These are phyloP conservation scores for Chaetomidium leptoderma DNA, from an alignment of 495 filamentous ascomycete genomes.

Conservation along the genomic window DNA sequence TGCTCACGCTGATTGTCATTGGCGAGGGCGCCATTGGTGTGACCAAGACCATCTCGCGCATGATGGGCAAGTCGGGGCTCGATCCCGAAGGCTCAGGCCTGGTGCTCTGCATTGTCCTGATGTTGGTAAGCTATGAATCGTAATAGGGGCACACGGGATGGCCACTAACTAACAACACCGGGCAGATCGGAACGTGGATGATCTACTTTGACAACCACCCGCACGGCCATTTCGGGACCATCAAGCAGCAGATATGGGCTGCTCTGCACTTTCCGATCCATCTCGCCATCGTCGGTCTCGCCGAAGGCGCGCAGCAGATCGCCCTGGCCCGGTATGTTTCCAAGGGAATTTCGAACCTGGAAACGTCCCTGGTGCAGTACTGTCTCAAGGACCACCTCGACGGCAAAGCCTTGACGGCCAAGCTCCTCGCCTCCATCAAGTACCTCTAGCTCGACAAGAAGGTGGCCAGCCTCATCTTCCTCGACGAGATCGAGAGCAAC, in stretches of 20 bases:
- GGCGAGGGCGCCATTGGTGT: slow-evolving; percentile 56
- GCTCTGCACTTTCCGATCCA: slow-evolving; percentile 65
- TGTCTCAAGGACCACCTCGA: slow-evolving; percentile 31
- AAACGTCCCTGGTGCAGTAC: slow-evolving; percentile 12
- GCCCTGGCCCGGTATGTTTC: slow-evolving; percentile 30
- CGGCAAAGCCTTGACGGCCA: slow-evolving; percentile 19
- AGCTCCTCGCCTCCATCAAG: slow-evolving; percentile 9
- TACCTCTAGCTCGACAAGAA: slow-evolving; percentile 26
- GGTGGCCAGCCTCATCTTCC: slow-evolving; percentile 17
- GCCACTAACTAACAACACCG: neutral
- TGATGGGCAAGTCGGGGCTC: slow-evolving; percentile 17
- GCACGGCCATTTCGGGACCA: slow-evolving; percentile 48
- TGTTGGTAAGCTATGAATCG: slow-evolving; percentile 27
- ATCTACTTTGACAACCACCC: slow-evolving; percentile 60
- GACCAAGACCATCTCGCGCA: slow-evolving; percentile 35
- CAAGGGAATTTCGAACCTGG: slow-evolving; percentile 9
- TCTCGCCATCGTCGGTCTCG: slow-evolving; percentile 55
- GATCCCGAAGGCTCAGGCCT: slow-evolving; percentile 20
- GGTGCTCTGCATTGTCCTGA: slow-evolving; percentile 32
- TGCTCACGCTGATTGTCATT: slow-evolving; percentile 65
- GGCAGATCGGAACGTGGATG: slow-evolving; percentile 46
- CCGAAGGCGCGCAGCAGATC: slow-evolving; percentile 51
- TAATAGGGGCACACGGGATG: no score
- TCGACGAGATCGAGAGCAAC: slow-evolving; percentile 7
- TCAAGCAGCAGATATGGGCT: slow-evolving; percentile 59